Evolutionary conservation across 352 stramenopile species (phyloP).

Genomic region (Globisporangium viniferum): DNA sequence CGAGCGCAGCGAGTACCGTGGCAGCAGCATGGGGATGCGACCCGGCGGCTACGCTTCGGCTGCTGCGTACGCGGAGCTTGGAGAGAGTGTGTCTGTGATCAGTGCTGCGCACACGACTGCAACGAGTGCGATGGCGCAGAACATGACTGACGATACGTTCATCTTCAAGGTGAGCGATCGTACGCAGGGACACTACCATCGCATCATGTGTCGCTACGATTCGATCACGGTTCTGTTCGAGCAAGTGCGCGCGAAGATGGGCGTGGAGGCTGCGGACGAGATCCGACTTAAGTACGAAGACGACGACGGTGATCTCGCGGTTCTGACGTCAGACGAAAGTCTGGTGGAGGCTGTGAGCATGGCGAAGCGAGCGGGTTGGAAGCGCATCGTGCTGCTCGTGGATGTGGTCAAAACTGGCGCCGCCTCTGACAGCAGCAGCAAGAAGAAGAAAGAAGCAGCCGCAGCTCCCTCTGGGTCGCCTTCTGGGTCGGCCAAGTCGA

Average conservation of each 20-base stretch:
- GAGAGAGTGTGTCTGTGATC: slow-evolving; percentile 85
- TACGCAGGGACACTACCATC: slow-evolving; percentile 78
- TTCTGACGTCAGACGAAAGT: slow-evolving; percentile 84
- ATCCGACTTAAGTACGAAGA: slow-evolving; percentile 86
- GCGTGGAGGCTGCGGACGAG: slow-evolving; percentile 47
- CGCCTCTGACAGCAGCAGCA: neutral
- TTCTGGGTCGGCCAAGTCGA: slow-evolving; percentile 29
- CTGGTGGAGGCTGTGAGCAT: slow-evolving; percentile 84
- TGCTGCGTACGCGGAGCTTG: slow-evolving; percentile 76
- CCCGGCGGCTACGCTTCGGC: slow-evolving; percentile 44
- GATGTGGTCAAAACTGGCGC: slow-evolving; percentile 58
- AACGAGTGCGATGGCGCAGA: slow-evolving; percentile 71
- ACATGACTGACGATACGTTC: slow-evolving; percentile 68
- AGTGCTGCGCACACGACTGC: slow-evolving; percentile 73
- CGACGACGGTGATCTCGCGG: slow-evolving; percentile 81
- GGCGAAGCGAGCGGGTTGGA: slow-evolving; percentile 83
- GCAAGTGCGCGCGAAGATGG: slow-evolving; percentile 83
- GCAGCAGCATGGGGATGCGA: slow-evolving; percentile 26
- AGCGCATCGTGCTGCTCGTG: slow-evolving; percentile 80
- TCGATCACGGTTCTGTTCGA: slow-evolving; percentile 65
- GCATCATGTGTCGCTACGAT: slow-evolving; percentile 79
- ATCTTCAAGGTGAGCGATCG: slow-evolving; percentile 89
- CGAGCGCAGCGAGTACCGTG: slow-evolving; percentile 77
- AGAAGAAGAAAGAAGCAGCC: slow-evolving; percentile 12
- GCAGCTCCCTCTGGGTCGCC: slow-evolving; percentile 8